Conservation (phyloP, 805 yeast species). For the Myxozyma kluyveri region DNA sequence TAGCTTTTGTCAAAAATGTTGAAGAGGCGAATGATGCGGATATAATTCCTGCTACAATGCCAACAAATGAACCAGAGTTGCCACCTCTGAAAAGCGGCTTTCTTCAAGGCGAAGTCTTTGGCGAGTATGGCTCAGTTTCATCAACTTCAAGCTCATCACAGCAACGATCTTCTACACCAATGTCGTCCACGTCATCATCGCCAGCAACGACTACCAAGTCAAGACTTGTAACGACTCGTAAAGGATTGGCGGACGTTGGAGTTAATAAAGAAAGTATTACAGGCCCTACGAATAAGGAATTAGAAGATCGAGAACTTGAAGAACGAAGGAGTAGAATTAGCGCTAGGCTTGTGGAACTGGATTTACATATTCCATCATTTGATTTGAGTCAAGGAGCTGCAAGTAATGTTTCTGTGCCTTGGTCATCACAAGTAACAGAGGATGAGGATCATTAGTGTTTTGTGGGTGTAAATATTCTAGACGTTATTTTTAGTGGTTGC, state of each 20-base stretch:
- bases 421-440: not conserved
- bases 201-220: not conserved
- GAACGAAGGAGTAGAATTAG: not conserved
- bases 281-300: no score
- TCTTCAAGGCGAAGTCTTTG: slow-evolving; percentile 9
- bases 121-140: not conserved
- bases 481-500: no score
- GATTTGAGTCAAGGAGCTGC: slow-evolving; percentile 13
- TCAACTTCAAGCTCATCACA: no score
- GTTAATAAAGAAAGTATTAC: no score
- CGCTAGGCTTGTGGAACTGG: slow-evolving; percentile 6
- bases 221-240: not conserved
- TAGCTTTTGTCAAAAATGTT: slow-evolving; percentile 5
- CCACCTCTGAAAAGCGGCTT: no score
- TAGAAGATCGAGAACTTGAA: not conserved
- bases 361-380: slow-evolving; percentile 12
- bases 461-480: no score
- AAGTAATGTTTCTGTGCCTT: not conserved
- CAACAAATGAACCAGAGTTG: not conserved
- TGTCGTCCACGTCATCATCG: not conserved
- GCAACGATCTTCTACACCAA: not conserved
- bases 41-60: no score
- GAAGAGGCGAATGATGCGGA: not conserved
- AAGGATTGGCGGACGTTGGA: no score
- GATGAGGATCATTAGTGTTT: not conserved